Evolutionary conservation across 176 grass and related monocot species (phyloP).

Genomic region (Zea mays): Zm-B73-REFERENCE-NAM-5.0 NC_050103.1:169102501-169103000

Average conservation of each 20-base stretch:
- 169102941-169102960: constrained; percentile 59
- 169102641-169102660: constrained; percentile 51
- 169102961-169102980: constrained; percentile 58
- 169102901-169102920: constrained; percentile 60
- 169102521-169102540: constrained; percentile 70
- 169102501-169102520: constrained; percentile 46
- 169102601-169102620: constrained; percentile 36
- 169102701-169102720: constrained; percentile 54
- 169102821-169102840: constrained; percentile 70
- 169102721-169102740: constrained; percentile 53
- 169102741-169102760: constrained; percentile 60
- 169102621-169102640: constrained; percentile 53
- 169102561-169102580: constrained; percentile 63
- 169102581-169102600: constrained; percentile 52
- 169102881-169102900: constrained; percentile 54
- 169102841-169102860: constrained; percentile 69
- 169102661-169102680: constrained; percentile 42
- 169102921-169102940: constrained; percentile 59
- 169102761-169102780: constrained; percentile 57
- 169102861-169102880: constrained; percentile 35
- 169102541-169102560: constrained; percentile 53
- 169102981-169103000: constrained; percentile 56
- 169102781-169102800: constrained; percentile 45
- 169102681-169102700: constrained; percentile 58
- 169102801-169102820: constrained; percentile 48